A percentile compares a stretch with the other conserved stretches of the same genome.
Evolutionary conservation across 108 stramenopile species (phyloP).

Genomic region (Pseudonitzschia multistriata): DNA sequence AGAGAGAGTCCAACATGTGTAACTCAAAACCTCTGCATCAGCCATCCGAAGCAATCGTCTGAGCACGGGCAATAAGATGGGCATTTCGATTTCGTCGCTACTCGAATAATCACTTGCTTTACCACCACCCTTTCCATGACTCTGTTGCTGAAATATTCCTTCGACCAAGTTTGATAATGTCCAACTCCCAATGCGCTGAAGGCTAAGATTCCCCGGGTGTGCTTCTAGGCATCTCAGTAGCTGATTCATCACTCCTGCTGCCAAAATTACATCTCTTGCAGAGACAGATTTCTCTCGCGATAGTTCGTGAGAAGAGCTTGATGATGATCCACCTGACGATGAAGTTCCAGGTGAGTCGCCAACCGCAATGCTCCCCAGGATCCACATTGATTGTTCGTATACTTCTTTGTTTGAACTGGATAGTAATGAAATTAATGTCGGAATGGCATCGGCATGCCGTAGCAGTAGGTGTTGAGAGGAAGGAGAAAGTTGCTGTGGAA

Average conservation of each 20-base stretch:
- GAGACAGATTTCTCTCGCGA: constrained; percentile 52
- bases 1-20: constrained; percentile 93
- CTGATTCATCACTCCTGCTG: constrained; percentile 77
- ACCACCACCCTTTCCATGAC: constrained; percentile 14
- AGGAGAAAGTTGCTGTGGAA: constrained; percentile 62
- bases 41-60: constrained; percentile 69
- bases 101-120: constrained; percentile 51
- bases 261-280: constrained; percentile 78
- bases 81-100: constrained; percentile 81
- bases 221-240: constrained; percentile 64
- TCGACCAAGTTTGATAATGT: constrained; percentile 77
- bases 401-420: constrained; percentile 63
- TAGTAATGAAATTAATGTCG: constrained; percentile 73
- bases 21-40: constrained; percentile 90
- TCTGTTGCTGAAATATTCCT: constrained; percentile 58
- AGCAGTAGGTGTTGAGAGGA: constrained; percentile 74
- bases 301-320: constrained; percentile 10
- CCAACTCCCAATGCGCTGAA: constrained; percentile 84
- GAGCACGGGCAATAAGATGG: constrained; percentile 75
- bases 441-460: constrained; percentile 84
- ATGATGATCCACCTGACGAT: constrained; percentile 24
- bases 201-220: constrained; percentile 53
- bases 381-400: constrained; percentile 85
- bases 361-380: constrained; percentile 78
- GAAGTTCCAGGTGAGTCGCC: constrained; percentile 55